phyloP scores from a whole-genome alignment of 2,329 filamentous ascomycete genomes.

The Escovopsis sp. region DNA sequence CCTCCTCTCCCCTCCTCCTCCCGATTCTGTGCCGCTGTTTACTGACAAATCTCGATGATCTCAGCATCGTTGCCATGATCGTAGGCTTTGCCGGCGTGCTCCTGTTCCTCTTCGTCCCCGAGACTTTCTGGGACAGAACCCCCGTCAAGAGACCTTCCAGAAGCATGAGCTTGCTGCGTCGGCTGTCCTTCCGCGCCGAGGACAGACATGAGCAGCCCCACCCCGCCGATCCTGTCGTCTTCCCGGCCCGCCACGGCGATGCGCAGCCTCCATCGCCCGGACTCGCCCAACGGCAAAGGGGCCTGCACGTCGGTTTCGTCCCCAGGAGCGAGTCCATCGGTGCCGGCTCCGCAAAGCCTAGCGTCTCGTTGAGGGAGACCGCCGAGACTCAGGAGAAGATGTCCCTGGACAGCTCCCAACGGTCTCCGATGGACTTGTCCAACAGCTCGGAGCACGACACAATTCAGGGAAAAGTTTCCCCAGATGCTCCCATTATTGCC shows the following conservation, averaged over 20 bases:
- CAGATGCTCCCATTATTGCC: no score
- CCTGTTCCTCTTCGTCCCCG: slow-evolving; percentile 81
- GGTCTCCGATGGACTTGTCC: no score
- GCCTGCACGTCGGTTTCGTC: slow-evolving; percentile 20
- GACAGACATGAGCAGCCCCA: slow-evolving; percentile 5
- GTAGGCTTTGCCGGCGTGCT: slow-evolving; percentile 55
- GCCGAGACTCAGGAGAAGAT: no score
- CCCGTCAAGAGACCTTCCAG: slow-evolving; percentile 33
- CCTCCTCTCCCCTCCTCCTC: neutral
- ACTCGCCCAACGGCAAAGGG: slow-evolving; percentile 11
- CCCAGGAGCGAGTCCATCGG: neutral
- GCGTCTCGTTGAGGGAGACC: no score
- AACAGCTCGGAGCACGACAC: no score
- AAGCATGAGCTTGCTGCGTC: slow-evolving; percentile 31
- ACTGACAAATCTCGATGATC: neutral
- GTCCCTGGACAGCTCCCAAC: no score
- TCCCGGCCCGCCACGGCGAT: neutral
- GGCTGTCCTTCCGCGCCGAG: slow-evolving; percentile 29
- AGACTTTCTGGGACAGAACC: slow-evolving; percentile 89
- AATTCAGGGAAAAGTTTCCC: no score
- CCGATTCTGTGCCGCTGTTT: neutral
- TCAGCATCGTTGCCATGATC: slow-evolving; percentile 67
- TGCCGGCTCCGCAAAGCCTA: no score
- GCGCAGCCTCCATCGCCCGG: slow-evolving; percentile 8
- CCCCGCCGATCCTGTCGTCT: slow-evolving; percentile 1